phyloP scores from a whole-genome alignment of 495 filamentous ascomycete genomes.

The Pyrenopolyporus hunteri region DNA sequence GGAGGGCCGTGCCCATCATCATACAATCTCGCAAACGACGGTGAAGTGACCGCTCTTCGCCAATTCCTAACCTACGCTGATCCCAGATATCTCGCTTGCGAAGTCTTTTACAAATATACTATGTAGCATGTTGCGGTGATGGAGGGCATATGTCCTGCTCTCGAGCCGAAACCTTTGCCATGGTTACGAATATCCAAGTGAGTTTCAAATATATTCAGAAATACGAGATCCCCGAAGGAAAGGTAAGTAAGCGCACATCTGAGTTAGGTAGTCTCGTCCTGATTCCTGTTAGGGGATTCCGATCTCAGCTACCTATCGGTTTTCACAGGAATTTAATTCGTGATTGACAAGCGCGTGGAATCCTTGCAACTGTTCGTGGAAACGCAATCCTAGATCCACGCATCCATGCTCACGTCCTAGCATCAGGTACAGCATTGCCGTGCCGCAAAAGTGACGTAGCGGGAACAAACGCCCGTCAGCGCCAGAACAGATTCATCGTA shows the following conservation, averaged over 20 bases:
- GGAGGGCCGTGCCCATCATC: conserved; percentile 13
- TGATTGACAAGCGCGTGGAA: conserved; percentile 29
- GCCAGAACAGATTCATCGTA: conserved; percentile 4
- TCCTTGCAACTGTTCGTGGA: conserved; percentile 38
- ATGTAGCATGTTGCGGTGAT: too few relatives aligned
- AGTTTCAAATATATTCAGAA: conserved; percentile 13
- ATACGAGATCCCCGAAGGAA: neutral
- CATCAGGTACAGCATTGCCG: conserved; percentile 34
- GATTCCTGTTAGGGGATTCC: conserved; percentile 16
- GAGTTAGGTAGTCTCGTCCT: conserved; percentile 1
- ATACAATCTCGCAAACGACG: conserved; percentile 21
- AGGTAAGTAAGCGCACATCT: neutral
- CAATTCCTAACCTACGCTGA: conserved; percentile 7
- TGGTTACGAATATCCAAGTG: neutral
- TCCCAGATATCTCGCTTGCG: conserved; percentile 7
- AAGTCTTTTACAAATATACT: neutral
- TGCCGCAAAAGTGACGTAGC: conserved; percentile 38
- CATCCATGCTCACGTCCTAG: conserved; percentile 20
- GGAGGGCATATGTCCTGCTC: conserved; percentile 1
- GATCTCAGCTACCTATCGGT: conserved; percentile 22
- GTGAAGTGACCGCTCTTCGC: conserved; percentile 37
- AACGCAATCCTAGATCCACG: conserved; percentile 27
- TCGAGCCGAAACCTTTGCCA: neutral
- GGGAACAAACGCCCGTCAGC: conserved; percentile 34
- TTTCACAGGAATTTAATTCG: conserved; percentile 23